These are phyloP conservation scores for Trichoderma atrobrunneum DNA, from an alignment of 2,329 filamentous ascomycete genomes.

Conservation along the genomic window DNA sequence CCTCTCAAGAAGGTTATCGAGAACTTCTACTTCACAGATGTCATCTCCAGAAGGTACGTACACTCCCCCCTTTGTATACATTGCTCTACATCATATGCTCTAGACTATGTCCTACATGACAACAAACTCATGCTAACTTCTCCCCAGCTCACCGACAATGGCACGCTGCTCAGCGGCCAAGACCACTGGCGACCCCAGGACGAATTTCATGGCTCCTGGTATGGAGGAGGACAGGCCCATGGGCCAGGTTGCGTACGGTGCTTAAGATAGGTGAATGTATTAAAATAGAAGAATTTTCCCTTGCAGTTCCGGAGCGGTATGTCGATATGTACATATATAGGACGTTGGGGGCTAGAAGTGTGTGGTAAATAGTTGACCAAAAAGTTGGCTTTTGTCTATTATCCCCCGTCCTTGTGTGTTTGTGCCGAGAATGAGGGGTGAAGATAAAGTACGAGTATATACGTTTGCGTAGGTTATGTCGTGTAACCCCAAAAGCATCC, in stretches of 20 bases:
- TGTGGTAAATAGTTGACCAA: conserved; percentile 27
- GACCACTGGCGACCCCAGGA: conserved; percentile 73
- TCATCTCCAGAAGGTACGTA: conserved; percentile 87
- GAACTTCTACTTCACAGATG: conserved; percentile 98
- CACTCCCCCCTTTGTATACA: neutral
- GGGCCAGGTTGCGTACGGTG: conserved; percentile 60
- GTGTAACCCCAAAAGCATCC: neutral
- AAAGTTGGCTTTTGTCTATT: neutral
- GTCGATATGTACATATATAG: conserved; percentile 43
- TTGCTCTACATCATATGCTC: neutral
- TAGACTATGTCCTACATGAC: neutral
- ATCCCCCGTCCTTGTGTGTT: neutral
- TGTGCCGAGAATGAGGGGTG: neutral
- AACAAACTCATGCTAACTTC: conserved; percentile 24
- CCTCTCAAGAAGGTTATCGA: conserved; percentile 83
- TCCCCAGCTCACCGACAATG: conserved; percentile 89
- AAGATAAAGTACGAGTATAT: neutral
- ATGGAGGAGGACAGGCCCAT: conserved; percentile 60
- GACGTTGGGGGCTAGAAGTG: conserved; percentile 25
- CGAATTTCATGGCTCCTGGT: conserved; percentile 75
- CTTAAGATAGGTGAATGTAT: conserved; percentile 37
- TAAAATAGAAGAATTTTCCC: conserved; percentile 35
- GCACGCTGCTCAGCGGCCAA: conserved; percentile 94
- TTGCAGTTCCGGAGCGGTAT: conserved; percentile 31
- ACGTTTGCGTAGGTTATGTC: neutral